phyloP scores from a whole-genome alignment of 768 basidiomycete species.

The Amanita muscaria region DNA sequence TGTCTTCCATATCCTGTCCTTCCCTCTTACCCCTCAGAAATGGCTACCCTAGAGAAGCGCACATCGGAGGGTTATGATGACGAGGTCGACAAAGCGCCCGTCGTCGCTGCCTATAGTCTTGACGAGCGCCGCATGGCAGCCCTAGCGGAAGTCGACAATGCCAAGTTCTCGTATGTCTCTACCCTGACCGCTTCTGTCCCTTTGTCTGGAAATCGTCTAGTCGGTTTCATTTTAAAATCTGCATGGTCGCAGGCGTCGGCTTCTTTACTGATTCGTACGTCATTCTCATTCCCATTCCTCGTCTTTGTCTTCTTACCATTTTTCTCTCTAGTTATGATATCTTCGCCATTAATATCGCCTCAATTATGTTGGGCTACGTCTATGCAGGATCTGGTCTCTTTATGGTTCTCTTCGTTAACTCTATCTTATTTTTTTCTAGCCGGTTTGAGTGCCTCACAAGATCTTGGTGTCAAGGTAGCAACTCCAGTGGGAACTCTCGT shows the following conservation, averaged over 20 bases:
- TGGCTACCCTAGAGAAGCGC: slow-evolving; percentile 30
- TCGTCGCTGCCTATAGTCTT: slow-evolving; percentile 33
- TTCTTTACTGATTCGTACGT: slow-evolving; percentile 84
- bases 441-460: slow-evolving; percentile 47
- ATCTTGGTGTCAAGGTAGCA: slow-evolving; percentile 71
- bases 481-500: slow-evolving; percentile 68
- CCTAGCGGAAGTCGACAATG: slow-evolving; percentile 81
- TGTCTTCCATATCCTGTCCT: too few relatives aligned
- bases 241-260: slow-evolving; percentile 65
- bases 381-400: slow-evolving; percentile 41
- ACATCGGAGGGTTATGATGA: slow-evolving; percentile 26
- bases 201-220: slow-evolving; percentile 23
- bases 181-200: background rate
- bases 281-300: too few relatives aligned
- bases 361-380: slow-evolving; percentile 76
- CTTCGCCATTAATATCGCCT: slow-evolving; percentile 84
- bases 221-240: slow-evolving; percentile 81
- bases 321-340: slow-evolving; percentile 59
- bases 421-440: background rate
- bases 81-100: slow-evolving; percentile 14
- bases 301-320: background rate
- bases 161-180: slow-evolving; percentile 64
- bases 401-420: too few relatives aligned
- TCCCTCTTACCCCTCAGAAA: slow-evolving; percentile 12
- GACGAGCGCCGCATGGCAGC: slow-evolving; percentile 74